Percentiles rank a stretch among this genome's conserved stretches.
These are phyloP conservation scores for Dothistroma pini DNA, from an alignment of 2,329 filamentous ascomycete genomes.

Conservation along the genomic window DNA sequence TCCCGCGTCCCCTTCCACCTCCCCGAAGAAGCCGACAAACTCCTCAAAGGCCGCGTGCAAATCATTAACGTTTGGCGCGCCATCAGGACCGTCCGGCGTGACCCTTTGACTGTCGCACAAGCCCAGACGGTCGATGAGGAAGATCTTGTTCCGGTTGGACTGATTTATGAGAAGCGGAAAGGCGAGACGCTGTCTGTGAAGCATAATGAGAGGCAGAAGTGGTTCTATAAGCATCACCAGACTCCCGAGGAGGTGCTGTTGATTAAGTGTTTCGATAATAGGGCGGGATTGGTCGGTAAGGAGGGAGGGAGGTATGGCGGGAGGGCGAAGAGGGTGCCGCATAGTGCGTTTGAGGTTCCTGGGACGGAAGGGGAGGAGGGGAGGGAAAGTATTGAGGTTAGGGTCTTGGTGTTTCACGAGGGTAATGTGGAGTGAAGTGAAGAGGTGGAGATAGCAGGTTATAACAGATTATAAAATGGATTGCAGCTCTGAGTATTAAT, in stretches of 20 bases:
- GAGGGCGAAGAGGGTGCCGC: constrained; percentile 46
- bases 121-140: constrained; percentile 53
- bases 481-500: background rate
- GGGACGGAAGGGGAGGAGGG: constrained; percentile 63
- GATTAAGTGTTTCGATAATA: constrained; percentile 46
- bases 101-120: constrained; percentile 57
- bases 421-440: constrained; percentile 14
- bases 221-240: constrained; percentile 71
- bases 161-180: constrained; percentile 65
- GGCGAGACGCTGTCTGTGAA: constrained; percentile 71
- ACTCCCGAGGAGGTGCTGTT: constrained; percentile 49
- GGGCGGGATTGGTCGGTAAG: constrained; percentile 23
- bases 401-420: constrained; percentile 67
- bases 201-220: constrained; percentile 60
- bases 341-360: constrained; percentile 74
- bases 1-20: constrained; percentile 47
- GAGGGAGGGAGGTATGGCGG: constrained; percentile 27
- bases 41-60: constrained; percentile 49
- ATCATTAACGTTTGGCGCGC: constrained; percentile 48
- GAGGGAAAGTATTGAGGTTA: constrained; percentile 83
- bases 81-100: constrained; percentile 47
- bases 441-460: background rate
- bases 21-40: constrained; percentile 42
- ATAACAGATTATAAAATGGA: background rate
- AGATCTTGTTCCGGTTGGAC: constrained; percentile 68